These are phyloP conservation scores for Wallacemonas sp. DNA, from an alignment of 208 protist genomes.

Conservation along the genomic window DNA sequence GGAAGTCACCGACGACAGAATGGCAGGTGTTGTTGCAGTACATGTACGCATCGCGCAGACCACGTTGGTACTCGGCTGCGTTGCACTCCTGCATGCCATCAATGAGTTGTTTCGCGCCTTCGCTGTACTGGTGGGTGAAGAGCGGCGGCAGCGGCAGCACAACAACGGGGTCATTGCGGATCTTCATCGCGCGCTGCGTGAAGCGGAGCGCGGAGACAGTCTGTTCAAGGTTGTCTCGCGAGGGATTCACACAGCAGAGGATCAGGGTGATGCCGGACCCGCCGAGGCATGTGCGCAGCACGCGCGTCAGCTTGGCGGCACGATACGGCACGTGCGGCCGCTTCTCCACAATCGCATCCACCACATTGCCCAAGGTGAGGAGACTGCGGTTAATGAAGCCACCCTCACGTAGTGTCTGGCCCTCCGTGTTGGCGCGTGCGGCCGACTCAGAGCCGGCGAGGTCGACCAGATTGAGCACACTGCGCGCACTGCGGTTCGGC, in stretches of 20 bases:
- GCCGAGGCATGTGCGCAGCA: slow-evolving; percentile 85
- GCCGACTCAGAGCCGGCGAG: slow-evolving; percentile 91
- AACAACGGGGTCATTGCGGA: slow-evolving; percentile 90
- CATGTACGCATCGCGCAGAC: slow-evolving; percentile 71
- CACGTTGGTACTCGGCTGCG: slow-evolving; percentile 68
- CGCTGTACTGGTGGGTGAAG: slow-evolving; percentile 81
- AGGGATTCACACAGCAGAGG: slow-evolving; percentile 90
- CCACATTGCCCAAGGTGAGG: slow-evolving; percentile 89
- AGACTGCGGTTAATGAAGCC: slow-evolving; percentile 93
- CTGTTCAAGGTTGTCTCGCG: slow-evolving; percentile 85
- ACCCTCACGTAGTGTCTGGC: slow-evolving; percentile 60
- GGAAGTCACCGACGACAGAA: slow-evolving; percentile 52
- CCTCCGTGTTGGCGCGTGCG: slow-evolving; percentile 81
- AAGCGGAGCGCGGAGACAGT: slow-evolving; percentile 85
- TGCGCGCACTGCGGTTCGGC: slow-evolving; percentile 35
- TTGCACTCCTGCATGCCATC: slow-evolving; percentile 45
- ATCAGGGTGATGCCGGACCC: slow-evolving; percentile 89
- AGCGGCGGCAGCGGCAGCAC: slow-evolving; percentile 77
- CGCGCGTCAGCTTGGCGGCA: slow-evolving; percentile 87
- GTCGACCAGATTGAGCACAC: slow-evolving; percentile 88
- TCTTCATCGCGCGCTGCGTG: slow-evolving; percentile 88
- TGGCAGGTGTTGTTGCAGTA: slow-evolving; percentile 56
- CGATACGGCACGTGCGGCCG: slow-evolving; percentile 82
- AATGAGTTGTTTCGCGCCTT: slow-evolving; percentile 46
- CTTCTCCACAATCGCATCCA: slow-evolving; percentile 72